Conservation (phyloP, 192 early-diverging fungal genomes). For the Umbelopsis sp. region DNA sequence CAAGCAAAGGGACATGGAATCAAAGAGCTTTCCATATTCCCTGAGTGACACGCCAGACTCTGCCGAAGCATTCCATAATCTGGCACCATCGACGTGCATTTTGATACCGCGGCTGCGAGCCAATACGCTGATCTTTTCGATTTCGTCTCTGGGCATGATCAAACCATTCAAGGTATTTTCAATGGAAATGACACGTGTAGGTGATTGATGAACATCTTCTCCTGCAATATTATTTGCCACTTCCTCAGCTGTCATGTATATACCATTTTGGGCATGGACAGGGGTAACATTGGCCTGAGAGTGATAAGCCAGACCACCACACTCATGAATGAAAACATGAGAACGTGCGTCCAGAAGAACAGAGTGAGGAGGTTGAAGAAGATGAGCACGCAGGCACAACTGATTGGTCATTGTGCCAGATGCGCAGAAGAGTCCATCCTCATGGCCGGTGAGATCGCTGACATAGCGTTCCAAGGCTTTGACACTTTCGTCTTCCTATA, state of each 20-base stretch:
- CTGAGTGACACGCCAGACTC: conserved; percentile 68
- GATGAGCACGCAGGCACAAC: conserved; percentile 75
- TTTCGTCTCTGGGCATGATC: conserved; percentile 79
- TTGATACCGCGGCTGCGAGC: conserved; percentile 58
- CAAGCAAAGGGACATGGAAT: conserved; percentile 86
- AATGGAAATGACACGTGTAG: conserved; percentile 77
- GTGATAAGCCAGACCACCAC: conserved; percentile 80
- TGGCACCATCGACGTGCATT: conserved; percentile 89
- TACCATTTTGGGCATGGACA: conserved; percentile 53
- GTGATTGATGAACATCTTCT: conserved; percentile 76
- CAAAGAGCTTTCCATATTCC: conserved; percentile 75
- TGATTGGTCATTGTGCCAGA: conserved; percentile 87
- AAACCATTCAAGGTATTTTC: conserved; percentile 91
- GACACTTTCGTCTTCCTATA: conserved; percentile 78
- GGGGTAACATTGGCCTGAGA: conserved; percentile 72
- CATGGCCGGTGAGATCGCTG: conserved; percentile 73
- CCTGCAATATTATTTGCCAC: conserved; percentile 63
- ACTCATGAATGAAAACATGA: conserved; percentile 82
- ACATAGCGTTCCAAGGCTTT: conserved; percentile 68
- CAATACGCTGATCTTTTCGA: conserved; percentile 63
- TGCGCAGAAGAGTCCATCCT: conserved; percentile 79
- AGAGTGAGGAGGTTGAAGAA: conserved; percentile 77
- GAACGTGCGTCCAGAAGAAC: conserved; percentile 76
- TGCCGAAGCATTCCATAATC: conserved; percentile 87
- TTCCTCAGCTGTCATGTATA: conserved; percentile 67